These are phyloP conservation scores for Fusarium drepaniforme DNA, from an alignment of 2,329 filamentous ascomycete species.

Conservation along the genomic window DNA sequence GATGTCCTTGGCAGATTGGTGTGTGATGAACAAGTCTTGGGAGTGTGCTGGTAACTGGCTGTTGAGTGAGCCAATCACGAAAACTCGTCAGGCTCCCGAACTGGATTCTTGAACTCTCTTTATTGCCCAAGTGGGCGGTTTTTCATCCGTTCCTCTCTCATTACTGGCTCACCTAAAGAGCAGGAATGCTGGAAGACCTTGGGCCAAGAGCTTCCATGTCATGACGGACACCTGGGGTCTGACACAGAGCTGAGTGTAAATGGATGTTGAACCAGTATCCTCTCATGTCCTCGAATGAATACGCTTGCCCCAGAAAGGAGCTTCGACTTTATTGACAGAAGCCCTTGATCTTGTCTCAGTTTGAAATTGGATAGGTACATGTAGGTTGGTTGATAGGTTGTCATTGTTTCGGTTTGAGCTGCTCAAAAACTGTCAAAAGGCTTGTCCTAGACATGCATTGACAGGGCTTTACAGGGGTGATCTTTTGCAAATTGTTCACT, in stretches of 20 bases:
- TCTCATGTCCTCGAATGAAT: background rate
- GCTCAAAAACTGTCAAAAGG: background rate
- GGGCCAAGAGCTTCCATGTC: background rate
- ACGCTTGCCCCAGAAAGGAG: background rate
- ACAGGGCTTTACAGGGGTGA: background rate
- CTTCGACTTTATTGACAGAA: background rate
- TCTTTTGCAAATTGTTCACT: background rate
- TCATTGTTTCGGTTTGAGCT: background rate
- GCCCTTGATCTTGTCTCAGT: background rate
- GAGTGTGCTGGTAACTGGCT: background rate
- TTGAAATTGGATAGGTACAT: background rate
- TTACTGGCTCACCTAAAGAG: background rate
- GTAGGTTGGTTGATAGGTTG: background rate
- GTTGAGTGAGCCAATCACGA: background rate
- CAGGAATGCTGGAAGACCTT: background rate
- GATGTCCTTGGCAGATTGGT: background rate
- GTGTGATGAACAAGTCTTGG: background rate
- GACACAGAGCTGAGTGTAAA: background rate
- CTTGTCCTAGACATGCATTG: background rate
- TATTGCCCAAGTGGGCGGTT: background rate
- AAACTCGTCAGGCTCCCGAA: background rate
- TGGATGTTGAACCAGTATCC: background rate
- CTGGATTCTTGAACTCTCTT: background rate
- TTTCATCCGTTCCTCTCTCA: background rate
- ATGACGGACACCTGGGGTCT: background rate